Conservation (phyloP, 1,284 basidiomycete genomes). For the Porodaedalea pini region DNA sequence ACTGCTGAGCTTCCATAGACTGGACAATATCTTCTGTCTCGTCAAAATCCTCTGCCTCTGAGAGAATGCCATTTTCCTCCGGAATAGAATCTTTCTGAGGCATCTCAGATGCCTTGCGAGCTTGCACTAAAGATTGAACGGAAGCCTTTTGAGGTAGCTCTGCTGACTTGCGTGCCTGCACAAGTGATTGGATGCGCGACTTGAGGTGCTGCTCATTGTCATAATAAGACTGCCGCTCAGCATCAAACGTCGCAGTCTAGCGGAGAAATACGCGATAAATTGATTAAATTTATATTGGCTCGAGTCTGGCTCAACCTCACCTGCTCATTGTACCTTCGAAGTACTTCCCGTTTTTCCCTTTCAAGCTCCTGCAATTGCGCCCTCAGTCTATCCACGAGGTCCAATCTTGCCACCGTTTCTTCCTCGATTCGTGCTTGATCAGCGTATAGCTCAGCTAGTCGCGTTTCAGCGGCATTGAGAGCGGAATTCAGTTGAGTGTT, state of each 20-base stretch:
- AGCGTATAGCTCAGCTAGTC: slow-evolving; percentile 70
- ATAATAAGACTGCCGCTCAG: slow-evolving; percentile 80
- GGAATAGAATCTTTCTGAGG: not conserved
- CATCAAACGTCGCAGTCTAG: slow-evolving; percentile 75
- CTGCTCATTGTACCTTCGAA: slow-evolving; percentile 80
- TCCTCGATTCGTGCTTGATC: slow-evolving; percentile 76
- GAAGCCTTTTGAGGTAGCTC: slow-evolving; percentile 3
- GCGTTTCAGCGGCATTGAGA: slow-evolving; percentile 60
- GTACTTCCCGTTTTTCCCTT: slow-evolving; percentile 74
- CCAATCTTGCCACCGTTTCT: slow-evolving; percentile 72
- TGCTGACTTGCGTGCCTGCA: slow-evolving; percentile 53
- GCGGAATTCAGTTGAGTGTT: slow-evolving; percentile 60
- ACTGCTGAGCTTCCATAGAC: slow-evolving; percentile 29
- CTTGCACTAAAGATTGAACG: not conserved
- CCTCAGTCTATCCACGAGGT: slow-evolving; percentile 73
- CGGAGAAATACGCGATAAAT: not conserved
- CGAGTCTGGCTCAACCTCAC: slow-evolving; percentile 34
- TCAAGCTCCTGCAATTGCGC: slow-evolving; percentile 75
- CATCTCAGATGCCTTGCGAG: not conserved
- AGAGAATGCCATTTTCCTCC: slow-evolving; percentile 23
- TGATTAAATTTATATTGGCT: slow-evolving; percentile 17
- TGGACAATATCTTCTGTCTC: slow-evolving; percentile 33
- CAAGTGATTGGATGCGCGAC: slow-evolving; percentile 77
- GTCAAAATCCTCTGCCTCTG: slow-evolving; percentile 34
- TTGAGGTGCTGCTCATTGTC: slow-evolving; percentile 86